phyloP scores from a whole-genome alignment of 441 rosid species.

The Isatis lusitanica region DNA sequence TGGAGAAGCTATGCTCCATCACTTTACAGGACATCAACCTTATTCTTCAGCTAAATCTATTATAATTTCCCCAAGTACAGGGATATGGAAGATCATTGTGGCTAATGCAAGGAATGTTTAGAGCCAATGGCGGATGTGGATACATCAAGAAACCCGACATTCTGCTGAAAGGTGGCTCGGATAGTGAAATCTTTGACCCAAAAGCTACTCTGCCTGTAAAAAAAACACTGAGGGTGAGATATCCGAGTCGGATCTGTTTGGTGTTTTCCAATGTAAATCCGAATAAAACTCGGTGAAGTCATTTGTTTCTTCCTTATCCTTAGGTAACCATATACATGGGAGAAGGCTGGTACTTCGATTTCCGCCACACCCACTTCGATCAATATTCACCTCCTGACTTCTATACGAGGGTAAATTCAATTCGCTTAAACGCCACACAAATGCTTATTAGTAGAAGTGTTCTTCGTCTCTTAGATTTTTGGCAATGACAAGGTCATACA shows the following conservation, averaged over 20 bases:
- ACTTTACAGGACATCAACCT: neutral
- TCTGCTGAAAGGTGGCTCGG: conserved; percentile 45
- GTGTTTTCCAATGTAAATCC: neutral
- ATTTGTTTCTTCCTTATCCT: neutral
- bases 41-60: neutral
- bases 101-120: conserved; percentile 74
- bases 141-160: conserved; percentile 61
- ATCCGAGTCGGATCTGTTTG: neutral
- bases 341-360: conserved; percentile 62
- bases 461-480: conserved; percentile 1
- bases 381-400: conserved; percentile 64
- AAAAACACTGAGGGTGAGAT: conserved; percentile 51
- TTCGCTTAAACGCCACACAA: neutral
- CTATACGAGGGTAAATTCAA: conserved; percentile 46
- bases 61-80: conserved; percentile 29
- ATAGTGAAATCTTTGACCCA: conserved; percentile 69
- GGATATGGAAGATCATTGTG: conserved; percentile 62
- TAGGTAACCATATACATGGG: conserved; percentile 62
- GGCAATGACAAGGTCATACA: neutral
- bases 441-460: neutral
- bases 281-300: neutral
- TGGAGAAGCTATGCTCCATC: conserved; percentile 6
- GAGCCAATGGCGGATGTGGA: conserved; percentile 66
- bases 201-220: conserved; percentile 42
- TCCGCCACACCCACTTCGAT: conserved; percentile 62